Percentiles rank a stretch among this genome's conserved stretches.
Conservation (phyloP, 805 yeast genomes). For the Teunomyces aglyptinius region DNA sequence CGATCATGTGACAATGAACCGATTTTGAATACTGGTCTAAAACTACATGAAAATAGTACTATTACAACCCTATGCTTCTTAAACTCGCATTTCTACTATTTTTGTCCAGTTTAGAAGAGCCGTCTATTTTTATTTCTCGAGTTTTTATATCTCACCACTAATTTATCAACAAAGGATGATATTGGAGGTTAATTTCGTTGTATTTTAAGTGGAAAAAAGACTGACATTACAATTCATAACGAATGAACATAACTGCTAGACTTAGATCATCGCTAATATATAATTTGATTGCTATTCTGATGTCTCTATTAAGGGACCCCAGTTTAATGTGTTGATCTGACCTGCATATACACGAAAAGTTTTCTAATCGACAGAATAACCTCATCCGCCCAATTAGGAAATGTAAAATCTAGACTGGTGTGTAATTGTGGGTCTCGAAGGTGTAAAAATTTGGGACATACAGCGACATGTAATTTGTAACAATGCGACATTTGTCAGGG, state of each 20-base stretch:
- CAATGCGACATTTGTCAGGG: neutral
- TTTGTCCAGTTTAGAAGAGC: neutral
- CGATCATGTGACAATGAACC: constrained; percentile 11
- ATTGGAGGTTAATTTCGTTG: too few species aligned
- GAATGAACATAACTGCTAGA: neutral
- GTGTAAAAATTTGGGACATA: neutral
- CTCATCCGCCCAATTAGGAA: constrained; percentile 35
- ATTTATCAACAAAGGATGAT: neutral
- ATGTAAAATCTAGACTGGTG: constrained; percentile 21
- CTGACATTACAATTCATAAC: too few species aligned
- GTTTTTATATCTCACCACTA: neutral
- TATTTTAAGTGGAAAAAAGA: too few species aligned
- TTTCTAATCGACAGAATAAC: constrained; percentile 31
- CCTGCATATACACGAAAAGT: constrained; percentile 16
- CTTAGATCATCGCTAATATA: neutral
- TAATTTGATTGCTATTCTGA: neutral
- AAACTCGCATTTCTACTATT: too few species aligned
- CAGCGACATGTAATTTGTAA: too few species aligned
- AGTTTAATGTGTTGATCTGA: neutral
- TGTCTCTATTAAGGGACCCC: neutral
- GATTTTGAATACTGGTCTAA: neutral
- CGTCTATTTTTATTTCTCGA: neutral
- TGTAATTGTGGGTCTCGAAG: constrained; percentile 4
- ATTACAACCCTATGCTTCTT: too few species aligned
- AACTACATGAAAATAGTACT: neutral